A percentile compares a stretch with the other conserved stretches of the same genome.
These are phyloP conservation scores for Phyllosticta paracitricarpa DNA, from an alignment of 2,329 filamentous ascomycete genomes.

Conservation along the genomic window DNA sequence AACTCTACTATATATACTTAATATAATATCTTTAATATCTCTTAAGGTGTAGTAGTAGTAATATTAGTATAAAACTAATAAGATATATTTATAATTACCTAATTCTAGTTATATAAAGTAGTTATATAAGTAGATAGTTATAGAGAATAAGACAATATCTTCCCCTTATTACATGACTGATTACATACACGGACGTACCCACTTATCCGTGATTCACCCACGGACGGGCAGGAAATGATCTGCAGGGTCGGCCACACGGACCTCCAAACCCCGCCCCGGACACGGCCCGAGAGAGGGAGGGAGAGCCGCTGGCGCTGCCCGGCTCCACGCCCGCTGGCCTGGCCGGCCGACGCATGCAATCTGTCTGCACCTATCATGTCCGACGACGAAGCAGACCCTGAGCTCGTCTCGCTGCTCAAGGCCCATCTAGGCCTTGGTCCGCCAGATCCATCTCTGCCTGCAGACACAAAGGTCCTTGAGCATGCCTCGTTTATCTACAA, in stretches of 20 bases:
- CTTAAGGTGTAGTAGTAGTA: no score
- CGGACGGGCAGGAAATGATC: no score
- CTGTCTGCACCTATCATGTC: conserved; percentile 50
- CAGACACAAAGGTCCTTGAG: conserved; percentile 73
- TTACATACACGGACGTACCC: no score
- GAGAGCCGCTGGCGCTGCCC: neutral
- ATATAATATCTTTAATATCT: no score
- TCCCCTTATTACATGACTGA: no score
- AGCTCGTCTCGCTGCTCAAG: conserved; percentile 76
- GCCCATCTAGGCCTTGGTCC: conserved; percentile 60
- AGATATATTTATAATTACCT: no score
- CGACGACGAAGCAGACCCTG: conserved; percentile 82
- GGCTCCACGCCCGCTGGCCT: neutral
- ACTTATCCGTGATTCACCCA: no score
- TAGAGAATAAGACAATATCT: no score
- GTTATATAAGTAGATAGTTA: no score
- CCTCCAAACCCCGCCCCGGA: neutral
- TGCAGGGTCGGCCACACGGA: neutral
- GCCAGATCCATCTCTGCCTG: conserved; percentile 43
- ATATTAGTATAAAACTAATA: no score
- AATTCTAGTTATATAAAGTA: no score
- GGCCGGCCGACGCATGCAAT: neutral
- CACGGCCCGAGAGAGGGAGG: neutral
- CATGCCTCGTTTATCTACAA: conserved; percentile 80
- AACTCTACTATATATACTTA: no score